Percentiles rank a stretch among this genome's conserved stretches.
Conservation (phyloP, 2,329 filamentous ascomycete species). For the Paracorniculantispora psalliotae region DNA sequence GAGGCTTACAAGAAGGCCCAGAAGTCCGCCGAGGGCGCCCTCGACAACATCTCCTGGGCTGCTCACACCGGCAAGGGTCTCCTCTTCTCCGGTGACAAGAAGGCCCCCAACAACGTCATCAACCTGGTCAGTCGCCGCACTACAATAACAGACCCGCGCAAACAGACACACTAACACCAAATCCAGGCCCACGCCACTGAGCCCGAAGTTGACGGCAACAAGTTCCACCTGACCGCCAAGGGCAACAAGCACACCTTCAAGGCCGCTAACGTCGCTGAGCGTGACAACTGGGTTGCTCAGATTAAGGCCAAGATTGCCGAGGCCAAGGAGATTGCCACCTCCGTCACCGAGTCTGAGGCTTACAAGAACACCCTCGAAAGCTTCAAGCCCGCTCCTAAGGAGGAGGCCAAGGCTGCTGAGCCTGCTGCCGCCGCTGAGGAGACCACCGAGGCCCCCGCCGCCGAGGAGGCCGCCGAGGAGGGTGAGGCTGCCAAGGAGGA, state of each 20-base stretch:
- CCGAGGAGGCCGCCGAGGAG: conserved; percentile 31
- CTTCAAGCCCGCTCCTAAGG: conserved; percentile 46
- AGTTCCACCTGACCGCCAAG: conserved; percentile 81
- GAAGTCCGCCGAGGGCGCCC: conserved; percentile 71
- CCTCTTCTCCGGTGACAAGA: conserved; percentile 86
- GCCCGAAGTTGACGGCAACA: conserved; percentile 70
- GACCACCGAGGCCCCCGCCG: conserved; percentile 51
- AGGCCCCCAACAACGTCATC: conserved; percentile 73
- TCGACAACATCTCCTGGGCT: conserved; percentile 83
- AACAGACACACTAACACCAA: conserved; percentile 24
- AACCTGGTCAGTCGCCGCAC: conserved; percentile 63
- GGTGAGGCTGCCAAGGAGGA: conserved; percentile 39
- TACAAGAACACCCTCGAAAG: conserved; percentile 85
- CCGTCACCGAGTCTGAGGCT: conserved; percentile 70
- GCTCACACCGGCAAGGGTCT: conserved; percentile 93
- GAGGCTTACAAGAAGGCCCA: conserved; percentile 77
- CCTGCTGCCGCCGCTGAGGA: conserved; percentile 37
- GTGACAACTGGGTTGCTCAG: conserved; percentile 87
- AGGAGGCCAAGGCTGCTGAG: conserved; percentile 27
- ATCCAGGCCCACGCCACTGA: conserved; percentile 59
- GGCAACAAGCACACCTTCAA: conserved; percentile 95
- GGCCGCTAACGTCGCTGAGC: conserved; percentile 67
- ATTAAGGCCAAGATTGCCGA: conserved; percentile 78
- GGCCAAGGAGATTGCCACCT: conserved; percentile 74
- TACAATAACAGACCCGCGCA: background rate